These are phyloP conservation scores for Amoebophrya sp. DNA, from an alignment of 169 alveolate genomes.

Conservation along the genomic window DNA sequence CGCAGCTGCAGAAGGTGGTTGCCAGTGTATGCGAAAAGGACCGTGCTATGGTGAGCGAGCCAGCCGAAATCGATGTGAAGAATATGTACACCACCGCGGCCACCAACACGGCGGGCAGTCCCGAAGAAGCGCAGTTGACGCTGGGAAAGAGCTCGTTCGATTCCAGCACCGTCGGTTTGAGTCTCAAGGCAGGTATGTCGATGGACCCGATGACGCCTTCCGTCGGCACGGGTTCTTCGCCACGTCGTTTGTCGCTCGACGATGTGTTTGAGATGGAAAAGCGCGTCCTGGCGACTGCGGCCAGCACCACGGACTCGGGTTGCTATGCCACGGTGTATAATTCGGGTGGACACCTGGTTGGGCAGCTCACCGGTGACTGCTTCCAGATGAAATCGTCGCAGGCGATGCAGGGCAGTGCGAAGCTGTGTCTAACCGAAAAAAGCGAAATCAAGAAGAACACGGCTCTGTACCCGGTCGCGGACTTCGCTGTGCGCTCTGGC, in stretches of 20 bases:
- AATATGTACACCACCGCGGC: slow-evolving; percentile 2
- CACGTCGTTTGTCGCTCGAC: not conserved
- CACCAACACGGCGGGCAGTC: not conserved
- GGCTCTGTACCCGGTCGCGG: not conserved
- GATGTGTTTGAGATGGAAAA: not conserved
- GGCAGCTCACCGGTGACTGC: slow-evolving; percentile 22
- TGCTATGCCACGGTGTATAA: not conserved
- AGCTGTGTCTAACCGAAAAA: not conserved
- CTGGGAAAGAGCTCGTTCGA: not conserved
- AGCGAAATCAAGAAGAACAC: not conserved
- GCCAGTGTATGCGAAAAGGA: not conserved
- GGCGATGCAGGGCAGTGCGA: not conserved
- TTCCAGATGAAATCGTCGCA: not conserved
- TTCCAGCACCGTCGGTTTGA: not conserved
- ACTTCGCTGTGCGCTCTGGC: not conserved
- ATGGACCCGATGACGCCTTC: not conserved
- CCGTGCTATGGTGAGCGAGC: not conserved
- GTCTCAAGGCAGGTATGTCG: not conserved
- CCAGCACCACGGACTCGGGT: not conserved
- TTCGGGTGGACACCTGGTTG: not conserved
- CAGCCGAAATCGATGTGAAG: not conserved
- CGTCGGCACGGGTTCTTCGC: not conserved
- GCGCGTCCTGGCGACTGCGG: slow-evolving; percentile 2
- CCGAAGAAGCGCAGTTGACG: not conserved
- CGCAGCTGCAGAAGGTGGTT: not conserved